phyloP scores from a whole-genome alignment of 1,284 basidiomycete species.

The Boletus semigastroideus region DNA sequence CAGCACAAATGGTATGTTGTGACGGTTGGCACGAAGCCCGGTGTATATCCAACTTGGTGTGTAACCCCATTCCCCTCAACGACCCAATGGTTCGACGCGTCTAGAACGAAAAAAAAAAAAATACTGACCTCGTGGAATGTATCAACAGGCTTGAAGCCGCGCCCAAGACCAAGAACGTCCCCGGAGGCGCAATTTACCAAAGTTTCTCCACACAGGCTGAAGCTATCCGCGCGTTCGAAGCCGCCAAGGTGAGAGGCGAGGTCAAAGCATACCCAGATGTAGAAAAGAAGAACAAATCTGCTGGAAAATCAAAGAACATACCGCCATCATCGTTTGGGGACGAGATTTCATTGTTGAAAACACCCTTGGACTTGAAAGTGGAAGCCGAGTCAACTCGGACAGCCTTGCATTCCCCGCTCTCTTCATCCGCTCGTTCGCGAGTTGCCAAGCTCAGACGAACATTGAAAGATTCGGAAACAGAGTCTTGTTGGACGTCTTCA shows the following conservation, averaged over 20 bases:
- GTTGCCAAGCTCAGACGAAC: slow-evolving; percentile 6
- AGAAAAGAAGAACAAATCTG: background rate
- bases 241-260: slow-evolving; percentile 29
- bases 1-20: slow-evolving; percentile 46
- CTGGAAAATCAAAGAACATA: slow-evolving; percentile 4
- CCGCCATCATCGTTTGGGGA: slow-evolving; percentile 13
- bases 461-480: slow-evolving; percentile 10
- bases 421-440: slow-evolving; percentile 5
- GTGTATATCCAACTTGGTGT: slow-evolving; percentile 49
- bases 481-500: slow-evolving; percentile 13
- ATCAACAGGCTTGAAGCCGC: slow-evolving; percentile 44
- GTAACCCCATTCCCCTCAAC: slow-evolving; percentile 17
- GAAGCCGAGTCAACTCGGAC: background rate
- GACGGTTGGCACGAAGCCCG: slow-evolving; percentile 42
- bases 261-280: slow-evolving; percentile 16
- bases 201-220: slow-evolving; percentile 44
- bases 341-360: slow-evolving; percentile 15
- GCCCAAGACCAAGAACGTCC: slow-evolving; percentile 40
- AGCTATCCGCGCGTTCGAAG: slow-evolving; percentile 41
- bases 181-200: slow-evolving; percentile 42
- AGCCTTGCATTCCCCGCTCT: background rate
- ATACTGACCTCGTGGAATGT: slow-evolving; percentile 1
- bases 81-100: slow-evolving; percentile 12
- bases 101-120: slow-evolving; percentile 5
- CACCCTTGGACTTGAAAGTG: slow-evolving; percentile 8